Evolutionary conservation across 768 basidiomycete species (phyloP).

Genomic region (Sarcomyxa edulis): DNA sequence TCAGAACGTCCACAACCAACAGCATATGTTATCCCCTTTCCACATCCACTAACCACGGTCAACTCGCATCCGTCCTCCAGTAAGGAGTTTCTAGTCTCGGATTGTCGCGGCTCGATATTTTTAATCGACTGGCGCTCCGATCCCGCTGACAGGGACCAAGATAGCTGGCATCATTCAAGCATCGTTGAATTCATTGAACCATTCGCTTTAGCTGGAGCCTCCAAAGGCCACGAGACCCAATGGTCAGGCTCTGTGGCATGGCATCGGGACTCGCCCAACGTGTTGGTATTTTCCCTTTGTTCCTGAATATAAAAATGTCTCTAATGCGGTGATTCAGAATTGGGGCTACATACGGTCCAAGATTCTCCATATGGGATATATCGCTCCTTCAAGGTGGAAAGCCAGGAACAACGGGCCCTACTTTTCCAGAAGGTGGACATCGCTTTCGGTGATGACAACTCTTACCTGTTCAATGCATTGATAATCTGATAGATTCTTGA

Average conservation of each 20-base stretch:
- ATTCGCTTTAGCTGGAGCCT: conserved; percentile 47
- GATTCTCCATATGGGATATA: conserved; percentile 75
- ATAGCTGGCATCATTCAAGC: conserved; percentile 56
- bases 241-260: conserved; percentile 64
- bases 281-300: conserved; percentile 42
- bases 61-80: conserved; percentile 65
- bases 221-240: conserved; percentile 37
- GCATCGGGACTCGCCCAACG: conserved; percentile 63
- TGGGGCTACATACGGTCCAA: conserved; percentile 69
- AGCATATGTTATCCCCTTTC: conserved; percentile 69
- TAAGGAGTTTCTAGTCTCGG: conserved; percentile 78
- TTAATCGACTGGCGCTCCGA: conserved; percentile 82
- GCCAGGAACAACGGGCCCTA: conserved; percentile 55
- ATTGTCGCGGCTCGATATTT: conserved; percentile 68
- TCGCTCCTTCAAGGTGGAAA: conserved; percentile 69
- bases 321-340: conserved; percentile 38
- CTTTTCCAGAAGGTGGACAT: conserved; percentile 62
- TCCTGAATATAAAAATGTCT: conserved; percentile 1
- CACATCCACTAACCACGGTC: conserved; percentile 66
- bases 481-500: neutral
- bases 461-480: conserved; percentile 2
- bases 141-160: conserved; percentile 46
- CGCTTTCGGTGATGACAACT: conserved; percentile 52
- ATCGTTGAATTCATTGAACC: conserved; percentile 74
- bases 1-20: conserved; percentile 60